A percentile compares a stretch with the other conserved stretches of the same genome.
phyloP scores from a whole-genome alignment of 176 grass and related monocot species.

The Oryza nivara region DNA sequence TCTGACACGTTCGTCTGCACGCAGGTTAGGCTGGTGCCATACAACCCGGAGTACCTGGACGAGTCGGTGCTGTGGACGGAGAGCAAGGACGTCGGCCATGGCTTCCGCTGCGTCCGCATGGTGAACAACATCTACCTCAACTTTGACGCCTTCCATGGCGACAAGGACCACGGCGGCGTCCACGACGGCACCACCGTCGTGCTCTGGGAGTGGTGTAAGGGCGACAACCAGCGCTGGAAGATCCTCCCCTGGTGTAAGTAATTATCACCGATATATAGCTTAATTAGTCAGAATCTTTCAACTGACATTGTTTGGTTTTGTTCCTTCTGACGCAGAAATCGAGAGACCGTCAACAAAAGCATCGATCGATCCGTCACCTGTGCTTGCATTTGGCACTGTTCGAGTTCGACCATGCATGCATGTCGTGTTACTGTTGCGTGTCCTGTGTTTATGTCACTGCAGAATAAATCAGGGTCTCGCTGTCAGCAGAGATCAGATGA shows the following conservation, averaged over 20 bases:
- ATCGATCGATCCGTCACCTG: not conserved
- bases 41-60: constrained; percentile 54
- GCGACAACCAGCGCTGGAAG: constrained; percentile 78
- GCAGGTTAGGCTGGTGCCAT: constrained; percentile 55
- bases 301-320: not conserved
- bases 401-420: too few species aligned
- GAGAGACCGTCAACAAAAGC: too few species aligned
- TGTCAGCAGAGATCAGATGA: not conserved
- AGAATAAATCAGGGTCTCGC: not conserved
- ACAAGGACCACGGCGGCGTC: constrained; percentile 77
- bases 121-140: constrained; percentile 75
- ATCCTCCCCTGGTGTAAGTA: constrained; percentile 58
- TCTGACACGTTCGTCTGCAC: too few species aligned
- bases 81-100: constrained; percentile 65
- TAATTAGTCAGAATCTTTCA: not conserved
- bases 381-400: too few species aligned
- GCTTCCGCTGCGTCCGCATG: constrained; percentile 81
- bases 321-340: not conserved
- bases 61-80: constrained; percentile 83
- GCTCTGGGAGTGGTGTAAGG: constrained; percentile 64
- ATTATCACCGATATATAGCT: not conserved
- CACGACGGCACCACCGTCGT: constrained; percentile 65
- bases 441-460: not conserved
- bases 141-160: constrained; percentile 74
- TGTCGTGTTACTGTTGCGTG: not conserved